Evolutionary conservation across 2,329 filamentous ascomycete genomes (phyloP).

Genomic region (Arthrobotrys iridis): DNA sequence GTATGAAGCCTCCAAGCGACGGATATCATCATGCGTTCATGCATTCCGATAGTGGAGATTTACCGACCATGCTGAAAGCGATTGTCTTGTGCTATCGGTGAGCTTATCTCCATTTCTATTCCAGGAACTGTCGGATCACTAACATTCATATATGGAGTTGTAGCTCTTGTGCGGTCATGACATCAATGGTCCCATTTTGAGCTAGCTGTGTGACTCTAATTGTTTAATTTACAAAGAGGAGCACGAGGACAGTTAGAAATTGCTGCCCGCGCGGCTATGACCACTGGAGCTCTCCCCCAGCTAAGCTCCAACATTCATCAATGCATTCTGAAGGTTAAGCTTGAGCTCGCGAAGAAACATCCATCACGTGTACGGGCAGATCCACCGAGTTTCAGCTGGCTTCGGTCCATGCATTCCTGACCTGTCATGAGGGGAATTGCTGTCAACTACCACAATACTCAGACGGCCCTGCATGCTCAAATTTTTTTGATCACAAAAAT

Average conservation of each 20-base stretch:
- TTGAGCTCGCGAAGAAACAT: constrained; percentile 9
- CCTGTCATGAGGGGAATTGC: constrained; percentile 14
- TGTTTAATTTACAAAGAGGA: constrained; percentile 9
- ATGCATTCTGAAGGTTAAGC: not conserved
- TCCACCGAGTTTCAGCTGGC: constrained; percentile 48
- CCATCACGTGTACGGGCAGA: constrained; percentile 40
- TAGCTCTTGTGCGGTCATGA: not conserved
- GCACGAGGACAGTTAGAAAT: constrained; percentile 42
- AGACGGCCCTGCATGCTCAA: constrained; percentile 18
- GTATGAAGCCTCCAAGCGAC: constrained; percentile 22
- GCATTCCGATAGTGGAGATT: constrained; percentile 15
- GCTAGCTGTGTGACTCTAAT: constrained; percentile 30
- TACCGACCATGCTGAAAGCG: not conserved
- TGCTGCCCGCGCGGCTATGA: constrained; percentile 43
- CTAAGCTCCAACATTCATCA: not conserved
- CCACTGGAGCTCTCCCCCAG: constrained; percentile 26
- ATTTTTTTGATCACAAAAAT: constrained; percentile 17
- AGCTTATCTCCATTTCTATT: constrained; percentile 27
- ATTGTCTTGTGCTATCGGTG: not conserved
- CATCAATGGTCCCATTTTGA: not conserved
- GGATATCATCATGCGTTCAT: constrained; percentile 22
- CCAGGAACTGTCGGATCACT: not conserved
- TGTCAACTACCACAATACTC: constrained; percentile 3
- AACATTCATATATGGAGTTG: not conserved
- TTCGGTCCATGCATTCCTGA: constrained; percentile 28